Evolutionary conservation across 2,329 filamentous ascomycete species (phyloP), one percentile per base, ranked within the genome.

Genomic region (Lachnellula occidentalis): DNA sequence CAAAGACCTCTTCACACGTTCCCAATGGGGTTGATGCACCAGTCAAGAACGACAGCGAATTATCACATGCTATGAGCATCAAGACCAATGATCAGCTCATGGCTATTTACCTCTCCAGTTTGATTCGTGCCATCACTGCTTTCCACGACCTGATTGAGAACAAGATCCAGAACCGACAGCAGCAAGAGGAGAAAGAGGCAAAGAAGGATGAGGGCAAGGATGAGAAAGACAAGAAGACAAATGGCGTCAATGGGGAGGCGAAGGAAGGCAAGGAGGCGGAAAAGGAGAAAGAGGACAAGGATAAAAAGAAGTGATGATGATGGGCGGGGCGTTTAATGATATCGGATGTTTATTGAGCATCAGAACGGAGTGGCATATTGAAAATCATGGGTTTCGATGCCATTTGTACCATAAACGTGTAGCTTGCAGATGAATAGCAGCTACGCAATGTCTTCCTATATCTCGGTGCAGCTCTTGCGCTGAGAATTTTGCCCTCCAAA

Each of bases 101-200:
- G 89, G 85, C 92, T 50, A 97, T 99, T 71, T 99, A 99, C 74
- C 80, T 99, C 52, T 95, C 90, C 75, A 95, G 90, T 76, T 77
- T 97, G 77, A 97, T 99, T 74, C 83, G 94, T 58, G 94, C 94
- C 54, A 99, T 99, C 69, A 97, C 94, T 12, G 94, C 94, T 7
- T 99, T 97, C 86, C 94, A 99, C 72, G 94, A 99, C 71, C 76
- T 99, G 64, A 99, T 99, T 63, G 94, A 99, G 78, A 99, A 99
- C 79, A 99, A 99, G 82, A 96, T 97, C 64, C 92, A 97, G 77
- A 99, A 99, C 76, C 83, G 92, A 71, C 92, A 97, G 74, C 90
- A 95, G 72, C 88, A 95, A 68, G 94, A 97, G 69, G 94, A 99
- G 69, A 92, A 92, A 75, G 92, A 97, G 65, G 81, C 78, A 45